Percentiles rank a stretch among this genome's conserved stretches.
Evolutionary conservation across 306 rosid genomes (phyloP).

Genomic region (Arachis hypogaea): DNA sequence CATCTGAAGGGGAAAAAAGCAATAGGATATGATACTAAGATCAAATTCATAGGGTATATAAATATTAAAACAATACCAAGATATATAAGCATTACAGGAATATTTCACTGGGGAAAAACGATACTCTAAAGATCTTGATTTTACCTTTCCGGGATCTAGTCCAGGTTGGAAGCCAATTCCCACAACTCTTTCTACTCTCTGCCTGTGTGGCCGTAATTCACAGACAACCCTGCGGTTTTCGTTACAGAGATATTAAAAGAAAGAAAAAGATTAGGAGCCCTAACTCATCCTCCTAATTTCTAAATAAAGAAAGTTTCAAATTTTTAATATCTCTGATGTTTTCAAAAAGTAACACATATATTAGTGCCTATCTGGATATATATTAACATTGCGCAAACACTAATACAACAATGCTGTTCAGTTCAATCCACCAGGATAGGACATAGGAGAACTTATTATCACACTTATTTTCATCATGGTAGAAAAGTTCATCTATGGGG

Average conservation of each 20-base stretch:
- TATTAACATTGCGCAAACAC: not conserved
- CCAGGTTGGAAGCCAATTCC: constrained; percentile 99
- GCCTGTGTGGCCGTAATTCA: constrained; percentile 71
- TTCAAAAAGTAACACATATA: not conserved
- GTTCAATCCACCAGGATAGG: constrained; percentile 21
- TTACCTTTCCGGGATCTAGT: constrained; percentile 91
- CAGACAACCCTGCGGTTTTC: constrained; percentile 71
- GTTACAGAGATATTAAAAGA: constrained; percentile 21
- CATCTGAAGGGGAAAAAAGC: constrained; percentile 56
- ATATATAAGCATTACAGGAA: not conserved
- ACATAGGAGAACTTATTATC: constrained; percentile 16
- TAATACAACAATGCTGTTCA: constrained; percentile 3
- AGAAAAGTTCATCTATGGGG: constrained; percentile 21
- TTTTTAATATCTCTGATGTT: too few species aligned
- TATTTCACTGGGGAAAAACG: not conserved
- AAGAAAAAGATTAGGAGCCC: not conserved
- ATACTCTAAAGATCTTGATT: constrained; percentile 10
- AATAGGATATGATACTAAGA: constrained; percentile 14
- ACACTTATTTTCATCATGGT: not conserved
- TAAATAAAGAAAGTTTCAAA: too few species aligned
- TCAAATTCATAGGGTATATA: constrained; percentile 16
- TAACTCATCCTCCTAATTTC: too few species aligned
- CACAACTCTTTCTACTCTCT: constrained; percentile 78
- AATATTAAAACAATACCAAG: not conserved
- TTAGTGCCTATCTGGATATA: constrained; percentile 19